These are phyloP conservation scores for Paramecium tetraurelia DNA, from an alignment of 73 alveolate genomes.

Conservation along the genomic window DNA sequence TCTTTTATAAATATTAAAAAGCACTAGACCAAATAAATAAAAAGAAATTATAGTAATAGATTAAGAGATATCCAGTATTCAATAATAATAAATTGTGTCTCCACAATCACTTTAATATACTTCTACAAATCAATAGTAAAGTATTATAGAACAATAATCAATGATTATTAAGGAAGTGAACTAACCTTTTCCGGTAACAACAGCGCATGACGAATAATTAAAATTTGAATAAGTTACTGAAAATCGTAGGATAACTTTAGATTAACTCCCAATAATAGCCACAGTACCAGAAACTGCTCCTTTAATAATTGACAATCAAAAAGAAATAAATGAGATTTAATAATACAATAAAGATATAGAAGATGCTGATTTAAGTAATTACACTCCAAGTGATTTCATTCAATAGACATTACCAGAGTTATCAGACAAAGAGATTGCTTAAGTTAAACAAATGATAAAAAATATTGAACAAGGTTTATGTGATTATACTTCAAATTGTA, in stretches of 20 bases:
- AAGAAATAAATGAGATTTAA: slow-evolving; percentile 8
- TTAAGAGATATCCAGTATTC: not conserved
- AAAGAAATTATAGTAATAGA: not conserved
- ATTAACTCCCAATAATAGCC: not conserved
- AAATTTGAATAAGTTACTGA: not conserved
- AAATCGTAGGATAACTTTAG: not conserved
- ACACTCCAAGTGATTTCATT: slow-evolving; percentile 7
- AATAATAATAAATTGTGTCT: not conserved
- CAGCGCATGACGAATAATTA: not conserved
- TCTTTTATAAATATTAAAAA: not conserved
- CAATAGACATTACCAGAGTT: not conserved
- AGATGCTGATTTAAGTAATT: not conserved
- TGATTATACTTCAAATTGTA: not conserved
- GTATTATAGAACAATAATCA: not conserved
- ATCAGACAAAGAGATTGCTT: not conserved
- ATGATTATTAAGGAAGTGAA: not conserved
- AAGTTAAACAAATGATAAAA: slow-evolving; percentile 4
- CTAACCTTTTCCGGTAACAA: not conserved
- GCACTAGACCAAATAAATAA: not conserved
- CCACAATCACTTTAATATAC: not conserved
- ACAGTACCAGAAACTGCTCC: not conserved
- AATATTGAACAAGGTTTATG: not conserved
- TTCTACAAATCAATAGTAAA: not conserved
- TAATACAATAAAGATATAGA: slow-evolving; percentile 17
- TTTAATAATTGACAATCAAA: not conserved